These are phyloP conservation scores for Termitomyces sp. DNA, from an alignment of 768 basidiomycete genomes.

Conservation along the genomic window DNA sequence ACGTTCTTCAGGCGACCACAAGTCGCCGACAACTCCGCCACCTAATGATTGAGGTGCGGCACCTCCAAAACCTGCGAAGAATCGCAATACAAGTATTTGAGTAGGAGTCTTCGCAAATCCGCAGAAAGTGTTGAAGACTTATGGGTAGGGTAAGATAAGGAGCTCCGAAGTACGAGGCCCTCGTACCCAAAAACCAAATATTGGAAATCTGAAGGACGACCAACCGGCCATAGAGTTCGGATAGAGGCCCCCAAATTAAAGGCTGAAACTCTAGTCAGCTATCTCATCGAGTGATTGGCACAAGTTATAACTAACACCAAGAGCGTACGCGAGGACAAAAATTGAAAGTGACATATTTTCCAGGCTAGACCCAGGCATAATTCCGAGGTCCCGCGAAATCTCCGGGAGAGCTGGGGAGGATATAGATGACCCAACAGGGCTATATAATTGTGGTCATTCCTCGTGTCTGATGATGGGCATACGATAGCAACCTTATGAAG, in stretches of 20 bases:
- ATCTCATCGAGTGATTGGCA: neutral
- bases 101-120: constrained; percentile 48
- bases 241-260: constrained; percentile 35
- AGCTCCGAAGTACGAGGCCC: constrained; percentile 20
- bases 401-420: constrained; percentile 26
- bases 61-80: constrained; percentile 62
- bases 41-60: constrained; percentile 61
- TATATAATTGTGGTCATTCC: constrained; percentile 1
- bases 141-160: neutral
- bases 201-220: constrained; percentile 55
- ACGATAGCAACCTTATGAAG: constrained; percentile 37
- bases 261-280: constrained; percentile 20
- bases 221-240: constrained; percentile 38
- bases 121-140: constrained; percentile 48
- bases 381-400: constrained; percentile 26
- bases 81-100: constrained; percentile 57
- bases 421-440: constrained; percentile 32
- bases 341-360: constrained; percentile 40
- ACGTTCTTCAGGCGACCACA: constrained; percentile 50
- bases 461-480: neutral
- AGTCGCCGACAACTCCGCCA: constrained; percentile 52
- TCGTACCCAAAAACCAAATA: constrained; percentile 51
- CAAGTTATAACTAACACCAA: constrained; percentile 23
- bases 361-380: constrained; percentile 29
- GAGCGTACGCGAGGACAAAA: constrained; percentile 39